Evolutionary conservation across 768 basidiomycete species (phyloP), one percentile per base, ranked within the genome.

Genomic region (Pleurotus tuoliensis): DNA sequence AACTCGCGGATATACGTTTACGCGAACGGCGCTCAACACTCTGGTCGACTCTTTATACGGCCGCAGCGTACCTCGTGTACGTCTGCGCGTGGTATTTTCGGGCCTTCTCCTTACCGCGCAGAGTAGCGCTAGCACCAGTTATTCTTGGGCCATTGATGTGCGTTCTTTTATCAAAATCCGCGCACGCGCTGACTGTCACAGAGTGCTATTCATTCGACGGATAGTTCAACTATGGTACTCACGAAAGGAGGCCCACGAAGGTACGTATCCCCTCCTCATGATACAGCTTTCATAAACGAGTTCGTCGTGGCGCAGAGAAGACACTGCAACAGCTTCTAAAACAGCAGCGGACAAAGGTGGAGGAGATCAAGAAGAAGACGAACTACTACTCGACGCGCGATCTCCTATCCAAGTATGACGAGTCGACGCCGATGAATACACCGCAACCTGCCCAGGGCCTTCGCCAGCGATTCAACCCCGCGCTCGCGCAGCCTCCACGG

Each of bases 291-390:
- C 51, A 46, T 55, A 27, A 22, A 16, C 60, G 56, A 56, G 37
- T 50, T 50, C 59, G 22, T 1, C 8, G 15, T n/a, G 37, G 40
- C 53, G 22, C 66, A 97, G 95, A 98, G 71, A 89, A 84, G 68
- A 84, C 84, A 2, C 77, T 98, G 15, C 86, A 87, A 56, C 69
- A 71, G 1, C 75, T 94, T 3, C 79, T 89, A 66, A 88, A 87
- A 65, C 77, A 88, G 64, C 93, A 95, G 60, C 87, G 91, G 16
- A 77, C 80, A 20, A 94, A 91, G 66, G 82, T 99, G 38, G 94
- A 96, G 60, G 95, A 97, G 62, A 92, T 98, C 62, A 99, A 99
- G 80, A 93, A 94, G 76, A 94, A 91, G 69, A 98, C 95, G 1
- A 96, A 98, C 63, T 99, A 92, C 70, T 92, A 99, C 67, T 84